Conservation (phyloP, 768 basidiomycete species). For the Pluteus cervinus region DNA sequence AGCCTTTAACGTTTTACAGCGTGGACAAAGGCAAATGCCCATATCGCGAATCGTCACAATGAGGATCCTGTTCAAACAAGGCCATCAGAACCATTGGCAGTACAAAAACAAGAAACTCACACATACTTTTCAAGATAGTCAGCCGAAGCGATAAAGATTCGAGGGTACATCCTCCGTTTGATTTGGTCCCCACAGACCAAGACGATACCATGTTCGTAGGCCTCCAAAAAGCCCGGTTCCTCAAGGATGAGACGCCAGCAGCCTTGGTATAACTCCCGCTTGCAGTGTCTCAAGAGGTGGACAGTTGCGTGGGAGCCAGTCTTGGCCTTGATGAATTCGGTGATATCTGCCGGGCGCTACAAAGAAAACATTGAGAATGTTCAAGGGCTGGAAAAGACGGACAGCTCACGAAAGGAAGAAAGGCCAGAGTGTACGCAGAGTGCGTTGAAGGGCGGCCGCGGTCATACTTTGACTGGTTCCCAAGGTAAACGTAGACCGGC, state of each 20-base stretch:
- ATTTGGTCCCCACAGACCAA: conserved; percentile 5
- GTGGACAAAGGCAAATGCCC: conserved; percentile 22
- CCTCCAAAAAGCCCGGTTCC: conserved; percentile 3
- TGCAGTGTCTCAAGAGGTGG: neutral
- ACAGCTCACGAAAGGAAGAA: conserved; percentile 28
- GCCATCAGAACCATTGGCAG: neutral
- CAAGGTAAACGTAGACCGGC: conserved; percentile 15
- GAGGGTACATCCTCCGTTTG: conserved; percentile 4
- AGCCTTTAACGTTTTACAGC: conserved; percentile 15
- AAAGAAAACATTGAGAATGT: neutral
- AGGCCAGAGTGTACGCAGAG: conserved; percentile 32
- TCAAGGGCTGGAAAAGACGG: neutral
- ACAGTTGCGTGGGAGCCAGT: conserved; percentile 2
- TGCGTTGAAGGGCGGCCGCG: conserved; percentile 18
- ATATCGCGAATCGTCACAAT: conserved; percentile 16
- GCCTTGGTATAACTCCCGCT: neutral
- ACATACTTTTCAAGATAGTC: conserved; percentile 8
- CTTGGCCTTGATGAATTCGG: conserved; percentile 10
- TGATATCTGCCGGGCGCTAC: conserved; percentile 17
- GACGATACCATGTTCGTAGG: conserved; percentile 7
- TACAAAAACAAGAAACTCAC: too few species aligned
- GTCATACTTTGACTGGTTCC: conserved; percentile 33
- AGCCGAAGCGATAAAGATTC: conserved; percentile 9
- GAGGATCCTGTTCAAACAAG: conserved; percentile 15
- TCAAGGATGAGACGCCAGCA: neutral